Evolutionary conservation across 768 basidiomycete species (phyloP), one percentile per base, ranked within the genome.

Genomic region (Trametes meyenii): DNA sequence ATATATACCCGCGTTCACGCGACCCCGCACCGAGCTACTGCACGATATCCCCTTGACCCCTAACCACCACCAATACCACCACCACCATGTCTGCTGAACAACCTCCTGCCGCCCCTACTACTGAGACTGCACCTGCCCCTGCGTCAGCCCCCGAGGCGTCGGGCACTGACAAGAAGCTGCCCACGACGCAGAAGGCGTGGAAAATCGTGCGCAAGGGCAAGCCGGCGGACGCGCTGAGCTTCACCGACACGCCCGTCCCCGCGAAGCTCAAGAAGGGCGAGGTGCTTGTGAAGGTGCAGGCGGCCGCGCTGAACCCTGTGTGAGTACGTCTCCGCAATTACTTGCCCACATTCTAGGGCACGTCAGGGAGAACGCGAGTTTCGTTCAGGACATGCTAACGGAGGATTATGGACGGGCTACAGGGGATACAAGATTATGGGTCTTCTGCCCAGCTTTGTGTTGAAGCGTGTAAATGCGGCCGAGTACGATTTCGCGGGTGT

Each of bases 291-390:
- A 77, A 78, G 58, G 77, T 86, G 3, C 72, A 75, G 23, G 81
- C 84, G 11, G 81, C 80, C 0, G 86, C 87, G 0, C 75, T 92
- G 43, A 93, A 93, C 67, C 89, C 89, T 1, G 78, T 85, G 85
- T 88, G 70, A 62, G 81, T 67, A 38, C 33, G n/a, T 42, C 50
- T 38, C 6, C 29, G 16, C 16, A 21, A 19, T 38, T 26, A 11
- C 17, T 58, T 2, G 35, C 50, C 35, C 8, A 35, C n/a, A 19
- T 10, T 33, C 1, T 36, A 11, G 19, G n/a, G 50, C 17, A 33
- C 7, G 33, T n/a, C 5, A 19, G 7, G 35, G 17, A 5, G 35
- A 35, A 19, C 6, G 50, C 17, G 4, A n/a, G 3, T 33, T 33
- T 8, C 29, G 29, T 33, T 8, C 29, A 33, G 29, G 35, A 21